Conservation (phyloP, 2,329 filamentous ascomycete genomes). For the Blastomyces gilchristii region DNA sequence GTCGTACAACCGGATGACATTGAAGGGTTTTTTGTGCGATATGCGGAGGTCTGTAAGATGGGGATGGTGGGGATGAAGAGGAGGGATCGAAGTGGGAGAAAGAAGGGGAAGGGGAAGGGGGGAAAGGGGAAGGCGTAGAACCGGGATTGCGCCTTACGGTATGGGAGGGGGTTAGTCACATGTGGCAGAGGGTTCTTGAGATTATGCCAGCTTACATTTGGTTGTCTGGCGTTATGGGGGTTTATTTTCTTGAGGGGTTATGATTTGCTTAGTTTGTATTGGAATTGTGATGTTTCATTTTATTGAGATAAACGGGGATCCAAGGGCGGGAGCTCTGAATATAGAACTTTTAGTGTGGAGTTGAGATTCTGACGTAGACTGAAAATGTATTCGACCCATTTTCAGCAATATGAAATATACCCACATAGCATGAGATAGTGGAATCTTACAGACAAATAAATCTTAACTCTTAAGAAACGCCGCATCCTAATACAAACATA, state of each 20-base stretch:
- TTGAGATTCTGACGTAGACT: neutral
- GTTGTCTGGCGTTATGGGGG: neutral
- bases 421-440: neutral
- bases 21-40: constrained; percentile 69
- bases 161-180: too few species aligned
- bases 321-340: neutral
- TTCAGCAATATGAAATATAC: neutral
- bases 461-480: neutral
- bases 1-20: constrained; percentile 66
- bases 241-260: neutral
- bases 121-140: constrained; percentile 30
- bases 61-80: constrained; percentile 89
- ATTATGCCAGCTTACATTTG: neutral
- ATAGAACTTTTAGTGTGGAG: neutral
- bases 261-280: neutral
- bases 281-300: neutral
- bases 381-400: neutral
- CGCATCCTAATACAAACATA: neutral
- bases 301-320: neutral
- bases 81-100: constrained; percentile 77
- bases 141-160: constrained; percentile 45
- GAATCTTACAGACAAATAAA: neutral
- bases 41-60: constrained; percentile 82
- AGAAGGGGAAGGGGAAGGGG: constrained; percentile 68
- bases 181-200: neutral